Evolutionary conservation across 2,329 filamentous ascomycete genomes (phyloP).

Genomic region (Alternaria sp.): DNA sequence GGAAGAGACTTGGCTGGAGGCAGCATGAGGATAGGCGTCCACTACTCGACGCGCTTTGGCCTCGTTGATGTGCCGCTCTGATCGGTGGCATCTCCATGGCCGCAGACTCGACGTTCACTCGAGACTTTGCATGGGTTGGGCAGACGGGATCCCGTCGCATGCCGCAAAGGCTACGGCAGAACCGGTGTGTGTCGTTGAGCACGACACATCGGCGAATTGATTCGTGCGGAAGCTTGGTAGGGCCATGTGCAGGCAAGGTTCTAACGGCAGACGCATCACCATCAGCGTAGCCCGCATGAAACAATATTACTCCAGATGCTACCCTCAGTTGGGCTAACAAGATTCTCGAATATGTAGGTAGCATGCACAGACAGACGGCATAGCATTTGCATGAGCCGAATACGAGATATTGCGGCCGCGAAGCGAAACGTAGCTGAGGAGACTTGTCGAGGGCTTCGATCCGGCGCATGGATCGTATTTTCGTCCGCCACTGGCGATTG

Average conservation of each 20-base stretch:
- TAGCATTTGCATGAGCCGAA: slow-evolving; percentile 26
- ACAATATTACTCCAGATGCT: slow-evolving; percentile 31
- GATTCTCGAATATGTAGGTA: slow-evolving; percentile 14
- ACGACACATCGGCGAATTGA: slow-evolving; percentile 39
- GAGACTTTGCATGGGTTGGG: slow-evolving; percentile 28
- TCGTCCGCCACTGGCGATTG: slow-evolving; percentile 1
- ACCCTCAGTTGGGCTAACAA: slow-evolving; percentile 17
- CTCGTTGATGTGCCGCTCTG: slow-evolving; percentile 4
- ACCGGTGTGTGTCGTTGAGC: slow-evolving; percentile 26
- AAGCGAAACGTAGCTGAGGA: slow-evolving; percentile 7
- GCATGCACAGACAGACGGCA: slow-evolving; percentile 21
- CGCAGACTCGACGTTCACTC: slow-evolving; percentile 30
- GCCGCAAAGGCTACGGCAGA: slow-evolving; percentile 26
- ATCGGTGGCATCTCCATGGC: slow-evolving; percentile 29
- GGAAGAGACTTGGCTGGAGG: slow-evolving; percentile 18
- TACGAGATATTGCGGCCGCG: slow-evolving; percentile 19
- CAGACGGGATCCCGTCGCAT: slow-evolving; percentile 26
- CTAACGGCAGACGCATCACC: slow-evolving; percentile 40
- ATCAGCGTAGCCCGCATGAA: slow-evolving; percentile 34
- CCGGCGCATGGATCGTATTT: neutral
- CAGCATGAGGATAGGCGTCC: slow-evolving; percentile 11
- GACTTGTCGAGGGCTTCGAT: slow-evolving; percentile 10
- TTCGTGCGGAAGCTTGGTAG: slow-evolving; percentile 23
- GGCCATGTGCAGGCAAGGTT: slow-evolving; percentile 32
- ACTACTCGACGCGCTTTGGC: slow-evolving; percentile 7